Percentiles rank a stretch among this genome's conserved stretches.
phyloP scores from a whole-genome alignment of 441 rosid genomes.

The Mallotus repandus region DNA sequence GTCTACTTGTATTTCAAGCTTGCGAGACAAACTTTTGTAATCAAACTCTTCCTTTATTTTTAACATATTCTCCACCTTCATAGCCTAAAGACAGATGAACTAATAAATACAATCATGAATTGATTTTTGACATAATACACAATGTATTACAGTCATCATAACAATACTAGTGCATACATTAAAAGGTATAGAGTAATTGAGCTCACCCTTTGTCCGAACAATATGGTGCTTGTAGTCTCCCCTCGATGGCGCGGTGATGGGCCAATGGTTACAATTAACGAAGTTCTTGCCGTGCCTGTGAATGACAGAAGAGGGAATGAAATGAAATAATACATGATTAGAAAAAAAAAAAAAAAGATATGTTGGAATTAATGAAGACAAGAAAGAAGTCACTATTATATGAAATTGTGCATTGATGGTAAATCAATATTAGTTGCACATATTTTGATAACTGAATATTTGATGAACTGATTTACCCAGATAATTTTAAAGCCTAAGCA shows the following conservation, averaged over 20 bases:
- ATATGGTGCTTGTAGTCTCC: conserved; percentile 97
- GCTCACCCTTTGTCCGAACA: conserved; percentile 96
- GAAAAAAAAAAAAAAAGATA: not conserved
- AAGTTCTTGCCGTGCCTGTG: conserved; percentile 96
- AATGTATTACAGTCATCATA: not conserved
- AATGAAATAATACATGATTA: conserved; percentile 2
- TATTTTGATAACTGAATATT: conserved; percentile 9
- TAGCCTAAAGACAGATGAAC: conserved; percentile 57
- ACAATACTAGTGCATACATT: not conserved
- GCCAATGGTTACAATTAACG: conserved; percentile 90
- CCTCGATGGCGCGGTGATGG: conserved; percentile 99
- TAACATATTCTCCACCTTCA: conserved; percentile 99
- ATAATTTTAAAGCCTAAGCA: conserved; percentile 13
- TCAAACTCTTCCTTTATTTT: conserved; percentile 98
- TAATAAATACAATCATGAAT: conserved; percentile 8
- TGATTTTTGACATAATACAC: not conserved
- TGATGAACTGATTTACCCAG: conserved; percentile 4
- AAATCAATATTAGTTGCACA: not conserved
- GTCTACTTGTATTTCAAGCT: conserved; percentile 88
- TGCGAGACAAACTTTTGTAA: conserved; percentile 92
- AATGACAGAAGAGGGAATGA: not conserved
- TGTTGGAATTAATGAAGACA: not conserved
- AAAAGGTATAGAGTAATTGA: conserved; percentile 1
- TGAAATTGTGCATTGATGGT: conserved; percentile 11
- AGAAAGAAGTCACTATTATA: conserved; percentile 1